Evolutionary conservation across 768 basidiomycete genomes (phyloP), one percentile per base, ranked within the genome.

Genomic region (Boletellus sp.): DNA sequence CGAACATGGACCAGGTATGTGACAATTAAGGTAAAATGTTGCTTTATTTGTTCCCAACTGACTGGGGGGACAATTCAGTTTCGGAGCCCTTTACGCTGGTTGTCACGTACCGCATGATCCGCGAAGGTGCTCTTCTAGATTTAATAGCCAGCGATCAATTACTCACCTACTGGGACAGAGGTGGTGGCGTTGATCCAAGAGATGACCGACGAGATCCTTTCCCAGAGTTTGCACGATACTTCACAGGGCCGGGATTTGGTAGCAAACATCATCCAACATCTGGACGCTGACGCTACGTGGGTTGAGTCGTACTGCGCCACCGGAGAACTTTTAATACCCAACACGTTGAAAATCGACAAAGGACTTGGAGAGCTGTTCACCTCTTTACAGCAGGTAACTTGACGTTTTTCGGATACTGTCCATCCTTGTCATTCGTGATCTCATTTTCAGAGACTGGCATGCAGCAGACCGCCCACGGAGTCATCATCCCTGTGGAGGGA

Each of bases 71-170:
- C 5, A 15, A 16, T 45, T 20, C 59, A 89, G 89, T 83, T 17
- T 72, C 76, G 42, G 85, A 88, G 49, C 72, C 83, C 1, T 68
- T 90, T 36, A 73, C 67, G 22, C 70, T 95, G 28, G 69, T 76
- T 20, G 84, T 96, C 50, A 76, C 72, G 43, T 96, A 93, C 67
- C 81, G 89, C 33, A 83, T 84, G 72, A 69, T 95, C 22, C 83
- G 84, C 17, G 90, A 94, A 76, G 93, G 93, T 91, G 51, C 39
- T 64, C 33, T 11, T 47, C 38, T 43, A 20, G 22, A 26, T 41
- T 23, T 28, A 10, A 22, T 42, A 17, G 13, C 20, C 16, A 47
- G 26, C 32, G 22, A n/a, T 16, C 36, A 49, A 53, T 43, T 57
- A 17, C 58, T 35, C 23, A 45, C 42, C 34, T 31, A 39, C 16